A percentile compares a stretch with the other conserved stretches of the same genome.
These are phyloP conservation scores for Davidsoniella virescens DNA, from an alignment of 2,329 filamentous ascomycete species.

Conservation along the genomic window DNA sequence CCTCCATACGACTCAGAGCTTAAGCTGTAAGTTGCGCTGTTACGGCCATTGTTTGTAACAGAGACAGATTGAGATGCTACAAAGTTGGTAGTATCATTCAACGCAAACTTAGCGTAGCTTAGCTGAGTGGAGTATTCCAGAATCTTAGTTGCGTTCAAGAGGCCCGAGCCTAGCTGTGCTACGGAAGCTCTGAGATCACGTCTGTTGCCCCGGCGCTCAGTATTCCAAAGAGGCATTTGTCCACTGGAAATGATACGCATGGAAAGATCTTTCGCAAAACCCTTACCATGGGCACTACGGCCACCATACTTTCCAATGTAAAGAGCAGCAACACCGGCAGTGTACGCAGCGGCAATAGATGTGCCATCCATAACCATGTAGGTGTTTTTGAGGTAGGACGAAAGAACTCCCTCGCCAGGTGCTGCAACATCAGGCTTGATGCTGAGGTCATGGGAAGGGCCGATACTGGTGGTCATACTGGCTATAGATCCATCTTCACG, in stretches of 20 bases:
- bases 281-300: conserved; percentile 22
- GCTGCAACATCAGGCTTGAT: conserved; percentile 35
- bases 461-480: conserved; percentile 32
- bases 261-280: conserved; percentile 1
- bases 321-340: conserved; percentile 33
- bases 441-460: conserved; percentile 32
- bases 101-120: conserved; percentile 27
- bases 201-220: too few species aligned
- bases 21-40: background rate
- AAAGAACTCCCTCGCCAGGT: conserved; percentile 33
- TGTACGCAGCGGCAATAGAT: conserved; percentile 38
- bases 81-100: conserved; percentile 33
- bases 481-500: conserved; percentile 20
- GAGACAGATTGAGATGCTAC: background rate
- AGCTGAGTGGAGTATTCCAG: conserved; percentile 25
- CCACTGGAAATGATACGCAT: background rate
- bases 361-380: conserved; percentile 36
- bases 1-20: background rate
- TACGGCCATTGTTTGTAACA: too few species aligned
- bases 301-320: conserved; percentile 28
- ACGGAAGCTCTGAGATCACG: conserved; percentile 21
- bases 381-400: conserved; percentile 27
- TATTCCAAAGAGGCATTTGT: background rate
- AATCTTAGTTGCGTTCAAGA: conserved; percentile 30
- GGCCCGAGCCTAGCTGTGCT: conserved; percentile 29